phyloP scores from a whole-genome alignment of 2,329 filamentous ascomycete genomes.

The Knoxdaviesia capensis region DNA sequence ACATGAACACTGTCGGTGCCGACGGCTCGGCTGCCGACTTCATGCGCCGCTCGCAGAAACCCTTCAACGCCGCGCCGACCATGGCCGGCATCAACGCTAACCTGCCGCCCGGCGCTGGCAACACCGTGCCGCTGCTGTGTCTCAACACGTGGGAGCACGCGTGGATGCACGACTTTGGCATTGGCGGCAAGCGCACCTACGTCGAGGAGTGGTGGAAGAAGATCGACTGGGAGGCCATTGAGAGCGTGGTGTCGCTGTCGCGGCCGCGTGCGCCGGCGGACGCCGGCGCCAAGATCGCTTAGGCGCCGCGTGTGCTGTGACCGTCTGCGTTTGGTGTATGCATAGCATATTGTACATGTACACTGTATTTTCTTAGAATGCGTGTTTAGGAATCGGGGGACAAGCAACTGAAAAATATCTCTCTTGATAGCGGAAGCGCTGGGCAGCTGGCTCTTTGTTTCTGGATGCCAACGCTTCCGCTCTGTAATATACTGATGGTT shows the following conservation, averaged over 20 bases:
- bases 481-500: too few relatives aligned
- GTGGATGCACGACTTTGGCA: constrained; percentile 65
- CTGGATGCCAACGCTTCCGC: too few relatives aligned
- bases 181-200: constrained; percentile 55
- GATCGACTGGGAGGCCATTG: constrained; percentile 69
- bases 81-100: constrained; percentile 8
- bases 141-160: constrained; percentile 95
- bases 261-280: too few relatives aligned
- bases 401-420: too few relatives aligned
- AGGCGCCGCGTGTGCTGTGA: too few relatives aligned
- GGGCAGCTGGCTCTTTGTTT: too few relatives aligned
- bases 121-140: constrained; percentile 62
- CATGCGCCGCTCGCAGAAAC: constrained; percentile 9
- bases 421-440: too few relatives aligned
- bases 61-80: constrained; percentile 5
- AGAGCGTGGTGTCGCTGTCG: constrained; percentile 11
- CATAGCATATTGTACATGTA: too few relatives aligned
- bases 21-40: constrained; percentile 15
- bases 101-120: constrained; percentile 43
- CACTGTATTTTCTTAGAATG: too few relatives aligned
- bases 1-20: constrained; percentile 45
- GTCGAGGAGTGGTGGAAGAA: constrained; percentile 70
- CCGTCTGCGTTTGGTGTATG: too few relatives aligned
- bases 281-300: too few relatives aligned
- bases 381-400: too few relatives aligned